These are phyloP conservation scores for Mycena amicta DNA, from an alignment of 768 basidiomycete genomes.

Conservation along the genomic window DNA sequence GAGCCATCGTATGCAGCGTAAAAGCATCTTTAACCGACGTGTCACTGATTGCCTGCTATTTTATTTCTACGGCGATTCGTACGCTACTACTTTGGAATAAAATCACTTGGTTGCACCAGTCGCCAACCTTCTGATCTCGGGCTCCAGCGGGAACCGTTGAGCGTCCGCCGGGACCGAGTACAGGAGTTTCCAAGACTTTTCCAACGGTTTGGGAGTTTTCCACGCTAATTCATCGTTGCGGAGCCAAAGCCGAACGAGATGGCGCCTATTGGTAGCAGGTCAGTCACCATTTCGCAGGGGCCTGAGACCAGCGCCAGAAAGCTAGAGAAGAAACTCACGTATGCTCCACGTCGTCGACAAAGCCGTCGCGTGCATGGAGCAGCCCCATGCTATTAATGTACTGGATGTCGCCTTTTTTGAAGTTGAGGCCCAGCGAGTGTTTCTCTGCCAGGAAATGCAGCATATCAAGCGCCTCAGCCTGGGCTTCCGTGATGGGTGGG, in stretches of 20 bases:
- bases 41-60: too few relatives aligned
- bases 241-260: constrained; percentile 48
- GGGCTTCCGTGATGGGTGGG: constrained; percentile 51
- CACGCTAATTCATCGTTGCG: constrained; percentile 51
- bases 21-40: constrained; percentile 17
- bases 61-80: too few relatives aligned
- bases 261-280: constrained; percentile 45
- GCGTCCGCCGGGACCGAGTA: constrained; percentile 44
- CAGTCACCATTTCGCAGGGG: too few relatives aligned
- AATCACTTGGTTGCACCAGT: constrained; percentile 34
- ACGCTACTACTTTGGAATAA: too few relatives aligned
- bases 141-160: constrained; percentile 47
- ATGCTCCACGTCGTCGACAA: constrained; percentile 43
- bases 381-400: constrained; percentile 50
- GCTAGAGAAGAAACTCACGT: constrained; percentile 33
- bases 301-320: too few relatives aligned
- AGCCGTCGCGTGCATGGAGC: constrained; percentile 48
- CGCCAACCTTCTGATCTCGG: constrained; percentile 44
- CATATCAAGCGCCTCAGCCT: constrained; percentile 50
- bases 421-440: constrained; percentile 44
- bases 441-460: constrained; percentile 49
- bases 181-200: constrained; percentile 39
- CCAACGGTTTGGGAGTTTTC: constrained; percentile 42
- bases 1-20: constrained; percentile 24
- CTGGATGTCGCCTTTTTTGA: constrained; percentile 53